Base-by-base conservation (phyloP, 352 stramenopile genomes). In the Phytophthora melonis region DNA sequence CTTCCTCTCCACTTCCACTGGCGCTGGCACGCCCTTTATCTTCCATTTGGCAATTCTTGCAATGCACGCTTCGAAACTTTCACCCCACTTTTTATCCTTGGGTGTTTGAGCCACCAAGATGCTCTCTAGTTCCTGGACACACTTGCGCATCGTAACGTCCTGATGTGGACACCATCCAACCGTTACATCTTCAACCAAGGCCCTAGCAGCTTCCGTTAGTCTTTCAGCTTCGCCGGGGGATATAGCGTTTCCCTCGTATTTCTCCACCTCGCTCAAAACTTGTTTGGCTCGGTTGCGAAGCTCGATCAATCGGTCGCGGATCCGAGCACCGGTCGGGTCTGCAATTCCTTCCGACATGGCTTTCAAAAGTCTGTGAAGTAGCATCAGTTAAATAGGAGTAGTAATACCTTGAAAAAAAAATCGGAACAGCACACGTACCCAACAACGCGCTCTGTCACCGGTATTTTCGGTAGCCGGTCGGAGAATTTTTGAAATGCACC, bases 391-490 rank as follows among this genome's bases (percentile, higher is more conserved):
- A 25, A 25, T 25, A 2, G 10, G 36, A 5, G 14, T 11, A 43
- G 14, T 11, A 43, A 18, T 5, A 10, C 36, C 23, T 25, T 25
- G 14, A 18, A 11, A 43, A 43, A 43, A 43, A 43, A 16, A 43
- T 5, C 10, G 36, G 4, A 49, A 49, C 41, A 49, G 13, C 3
- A 10, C 16, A 49, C 64, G 43, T 71, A 71, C 64, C 19, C 30
- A 23, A 45, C 11, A 19, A 66, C 8, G 1, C 13, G 30, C 18
- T 19, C 8, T 49, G 32, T 36, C 11, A 11, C 21, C 18, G 25
- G 3, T 53, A 10, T 39, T 10, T 10, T 21, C 10, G 27, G 13
- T 36, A 66, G 49, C 21, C 5, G 58, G 10, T n/a, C 9, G 1
- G 58, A 27, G 30, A 32, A n/a, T 16, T 57, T 19, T 52, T 14